A percentile compares a stretch with the other conserved stretches of the same genome.
phyloP scores from a whole-genome alignment of 192 early-diverging fungal genomes.

The Backusella australiensis region DNA sequence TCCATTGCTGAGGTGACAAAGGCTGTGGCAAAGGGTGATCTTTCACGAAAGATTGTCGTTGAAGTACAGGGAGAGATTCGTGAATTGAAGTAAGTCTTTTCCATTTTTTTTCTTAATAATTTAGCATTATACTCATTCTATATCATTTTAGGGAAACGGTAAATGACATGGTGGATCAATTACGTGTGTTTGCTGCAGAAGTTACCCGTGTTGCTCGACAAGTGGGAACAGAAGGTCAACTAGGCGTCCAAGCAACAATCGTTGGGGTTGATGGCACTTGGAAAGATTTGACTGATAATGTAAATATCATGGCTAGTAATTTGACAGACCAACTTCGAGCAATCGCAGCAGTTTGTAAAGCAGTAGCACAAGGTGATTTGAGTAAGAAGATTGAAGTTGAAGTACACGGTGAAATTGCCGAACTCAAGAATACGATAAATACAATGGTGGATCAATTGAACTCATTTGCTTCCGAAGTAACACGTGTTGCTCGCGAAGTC shows the following conservation, averaged over 20 bases:
- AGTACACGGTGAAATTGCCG: conserved; percentile 52
- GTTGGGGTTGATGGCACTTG: conserved; percentile 51
- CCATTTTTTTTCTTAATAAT: too few species aligned
- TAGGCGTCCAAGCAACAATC: conserved; percentile 61
- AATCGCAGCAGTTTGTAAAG: conserved; percentile 51
- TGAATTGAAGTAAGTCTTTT: background rate
- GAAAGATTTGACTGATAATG: conserved; percentile 56
- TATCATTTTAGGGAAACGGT: conserved; percentile 5
- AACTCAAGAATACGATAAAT: conserved; percentile 63
- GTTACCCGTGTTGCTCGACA: conserved; percentile 58
- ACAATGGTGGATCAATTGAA: conserved; percentile 55
- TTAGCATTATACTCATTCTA: background rate
- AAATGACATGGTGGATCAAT: conserved; percentile 55
- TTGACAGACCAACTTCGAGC: conserved; percentile 52
- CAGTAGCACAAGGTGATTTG: conserved; percentile 50
- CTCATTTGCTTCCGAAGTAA: conserved; percentile 61
- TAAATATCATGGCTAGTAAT: conserved; percentile 58
- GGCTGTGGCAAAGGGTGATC: background rate
- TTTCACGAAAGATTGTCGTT: background rate
- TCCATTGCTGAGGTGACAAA: conserved; percentile 11
- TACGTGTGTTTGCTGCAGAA: conserved; percentile 55
- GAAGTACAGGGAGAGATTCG: conserved; percentile 1
- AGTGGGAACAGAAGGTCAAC: conserved; percentile 58
- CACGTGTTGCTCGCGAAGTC: conserved; percentile 59
- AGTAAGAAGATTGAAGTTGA: conserved; percentile 47